Percentiles rank a stretch among this genome's conserved stretches.
These are phyloP conservation scores for Aphanomyces euteiches DNA, from an alignment of 352 stramenopile genomes.

Conservation along the genomic window DNA sequence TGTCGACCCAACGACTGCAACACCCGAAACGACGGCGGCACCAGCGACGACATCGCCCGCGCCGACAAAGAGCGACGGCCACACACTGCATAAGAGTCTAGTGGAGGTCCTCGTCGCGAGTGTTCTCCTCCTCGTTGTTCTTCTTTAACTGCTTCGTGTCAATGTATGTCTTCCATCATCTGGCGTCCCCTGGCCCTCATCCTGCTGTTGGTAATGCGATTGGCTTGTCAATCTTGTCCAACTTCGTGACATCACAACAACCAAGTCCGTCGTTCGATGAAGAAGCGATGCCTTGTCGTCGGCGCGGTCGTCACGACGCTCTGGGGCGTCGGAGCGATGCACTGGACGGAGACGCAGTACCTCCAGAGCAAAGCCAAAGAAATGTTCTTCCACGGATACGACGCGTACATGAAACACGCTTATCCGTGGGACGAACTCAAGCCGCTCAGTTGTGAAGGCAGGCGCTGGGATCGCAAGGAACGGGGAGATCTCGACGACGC, in stretches of 20 bases:
- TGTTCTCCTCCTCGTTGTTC: too few species aligned
- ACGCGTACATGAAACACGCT: slow-evolving; percentile 83
- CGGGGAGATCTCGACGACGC: slow-evolving; percentile 83
- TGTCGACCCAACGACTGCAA: too few species aligned
- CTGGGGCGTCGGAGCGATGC: slow-evolving; percentile 20
- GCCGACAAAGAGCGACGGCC: too few species aligned
- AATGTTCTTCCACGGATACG: slow-evolving; percentile 89
- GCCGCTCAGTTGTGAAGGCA: slow-evolving; percentile 69
- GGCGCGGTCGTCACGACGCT: not conserved
- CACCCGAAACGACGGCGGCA: too few species aligned
- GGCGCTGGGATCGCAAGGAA: slow-evolving; percentile 72
- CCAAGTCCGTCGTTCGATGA: not conserved
- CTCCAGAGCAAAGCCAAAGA: slow-evolving; percentile 71
- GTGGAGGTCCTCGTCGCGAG: too few species aligned
- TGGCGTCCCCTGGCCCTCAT: not conserved
- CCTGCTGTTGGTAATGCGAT: not conserved
- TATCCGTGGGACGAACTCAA: slow-evolving; percentile 87
- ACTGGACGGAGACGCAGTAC: slow-evolving; percentile 59
- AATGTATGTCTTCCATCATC: too few species aligned
- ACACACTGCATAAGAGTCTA: too few species aligned
- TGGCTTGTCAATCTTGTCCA: not conserved
- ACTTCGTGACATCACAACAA: not conserved
- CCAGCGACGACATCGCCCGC: too few species aligned
- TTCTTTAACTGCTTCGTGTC: too few species aligned
- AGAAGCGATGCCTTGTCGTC: not conserved